Percentiles rank a stretch among this genome's conserved stretches.
phyloP scores from a whole-genome alignment of 2,329 filamentous ascomycete species.

The Tolypocladium tundrense region DNA sequence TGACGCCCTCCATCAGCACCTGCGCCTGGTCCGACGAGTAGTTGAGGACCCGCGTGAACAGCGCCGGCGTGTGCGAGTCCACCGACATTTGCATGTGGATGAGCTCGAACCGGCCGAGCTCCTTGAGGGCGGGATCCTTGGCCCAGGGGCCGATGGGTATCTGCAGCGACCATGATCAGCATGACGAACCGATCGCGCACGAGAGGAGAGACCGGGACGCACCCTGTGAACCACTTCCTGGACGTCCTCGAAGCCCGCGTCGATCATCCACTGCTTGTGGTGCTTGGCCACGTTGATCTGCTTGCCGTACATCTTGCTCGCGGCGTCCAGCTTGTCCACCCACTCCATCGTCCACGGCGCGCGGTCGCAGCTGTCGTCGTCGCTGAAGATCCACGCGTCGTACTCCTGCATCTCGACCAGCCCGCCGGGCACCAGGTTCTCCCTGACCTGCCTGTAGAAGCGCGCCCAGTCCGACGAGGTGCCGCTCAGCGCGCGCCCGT shows the following conservation, averaged over 20 bases:
- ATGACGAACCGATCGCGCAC: too few relatives aligned
- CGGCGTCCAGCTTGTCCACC: constrained; percentile 23
- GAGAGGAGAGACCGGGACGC: constrained; percentile 3
- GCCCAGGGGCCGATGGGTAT: constrained; percentile 29
- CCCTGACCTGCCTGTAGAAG: constrained; percentile 17
- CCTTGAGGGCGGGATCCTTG: constrained; percentile 24
- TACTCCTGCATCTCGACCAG: constrained; percentile 30
- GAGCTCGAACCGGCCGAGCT: constrained; percentile 24
- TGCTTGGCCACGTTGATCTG: constrained; percentile 25
- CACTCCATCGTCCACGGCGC: constrained; percentile 28
- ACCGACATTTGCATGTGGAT: constrained; percentile 32
- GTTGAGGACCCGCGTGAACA: constrained; percentile 26
- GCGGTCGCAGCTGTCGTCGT: constrained; percentile 25
- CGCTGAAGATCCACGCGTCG: constrained; percentile 26
- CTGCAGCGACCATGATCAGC: constrained; percentile 8
- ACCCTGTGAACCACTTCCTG: constrained; percentile 18
- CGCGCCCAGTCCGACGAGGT: constrained; percentile 21
- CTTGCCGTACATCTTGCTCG: constrained; percentile 26
- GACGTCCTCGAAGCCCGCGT: constrained; percentile 27
- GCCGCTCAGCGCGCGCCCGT: constrained; percentile 20
- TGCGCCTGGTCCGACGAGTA: constrained; percentile 29
- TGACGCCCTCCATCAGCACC: constrained; percentile 31
- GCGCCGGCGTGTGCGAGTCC: constrained; percentile 28
- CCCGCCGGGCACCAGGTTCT: constrained; percentile 22
- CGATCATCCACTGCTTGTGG: constrained; percentile 27